Conservation (phyloP, 306 rosid species). For the Trifolium pratense region DNA sequence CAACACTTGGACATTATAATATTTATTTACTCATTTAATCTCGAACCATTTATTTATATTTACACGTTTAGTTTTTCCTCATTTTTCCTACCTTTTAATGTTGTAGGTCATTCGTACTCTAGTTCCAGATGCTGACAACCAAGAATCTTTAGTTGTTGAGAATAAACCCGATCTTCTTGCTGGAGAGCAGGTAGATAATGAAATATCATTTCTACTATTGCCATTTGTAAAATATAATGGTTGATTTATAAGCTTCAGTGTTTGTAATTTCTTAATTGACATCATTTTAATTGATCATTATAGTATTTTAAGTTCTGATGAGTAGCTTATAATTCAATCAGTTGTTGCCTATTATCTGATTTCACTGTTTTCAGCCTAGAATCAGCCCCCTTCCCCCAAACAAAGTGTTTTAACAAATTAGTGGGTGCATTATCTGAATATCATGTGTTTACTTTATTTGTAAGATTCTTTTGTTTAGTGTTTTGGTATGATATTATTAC, state of each 20-base stretch:
- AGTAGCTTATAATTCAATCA: constrained; percentile 11
- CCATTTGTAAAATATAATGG: constrained; percentile 11
- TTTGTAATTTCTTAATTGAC: not conserved
- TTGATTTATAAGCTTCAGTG: too few species aligned
- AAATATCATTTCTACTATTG: constrained; percentile 20
- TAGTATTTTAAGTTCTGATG: constrained; percentile 15
- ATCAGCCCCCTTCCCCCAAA: not conserved
- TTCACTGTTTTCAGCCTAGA: constrained; percentile 1
- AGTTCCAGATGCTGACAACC: constrained; percentile 69
- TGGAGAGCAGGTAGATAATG: constrained; percentile 85
- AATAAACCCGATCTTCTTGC: constrained; percentile 83
- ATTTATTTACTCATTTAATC: not conserved
- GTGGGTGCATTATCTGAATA: constrained; percentile 10
- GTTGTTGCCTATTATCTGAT: not conserved
- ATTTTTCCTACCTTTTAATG: constrained; percentile 34
- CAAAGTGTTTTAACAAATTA: too few species aligned
- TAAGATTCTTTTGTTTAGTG: not conserved
- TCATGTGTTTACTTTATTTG: not conserved
- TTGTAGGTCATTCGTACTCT: constrained; percentile 63
- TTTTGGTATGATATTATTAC: constrained; percentile 32
- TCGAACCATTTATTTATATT: not conserved
- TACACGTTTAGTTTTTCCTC: too few species aligned
- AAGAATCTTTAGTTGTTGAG: constrained; percentile 81
- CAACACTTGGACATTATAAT: not conserved
- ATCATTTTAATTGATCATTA: not conserved